Base-by-base conservation (phyloP, 2,329 filamentous ascomycete genomes). In the Colletotrichum filicis region DNA sequence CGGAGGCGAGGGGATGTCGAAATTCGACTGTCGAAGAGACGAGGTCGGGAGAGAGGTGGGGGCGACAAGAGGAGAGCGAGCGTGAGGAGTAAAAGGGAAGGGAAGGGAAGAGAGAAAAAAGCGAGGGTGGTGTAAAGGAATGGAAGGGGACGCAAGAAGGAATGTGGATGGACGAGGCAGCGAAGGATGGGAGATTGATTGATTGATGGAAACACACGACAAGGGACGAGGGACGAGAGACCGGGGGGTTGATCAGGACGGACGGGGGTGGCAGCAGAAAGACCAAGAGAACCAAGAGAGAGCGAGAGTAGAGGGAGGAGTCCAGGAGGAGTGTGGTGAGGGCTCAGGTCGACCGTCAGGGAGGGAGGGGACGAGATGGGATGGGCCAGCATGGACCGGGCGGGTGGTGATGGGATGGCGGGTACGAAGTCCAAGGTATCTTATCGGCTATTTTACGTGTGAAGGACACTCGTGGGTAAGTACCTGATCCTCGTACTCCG, bases 151-250 rank as follows among this genome's bases (percentile, higher is more conserved):
- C n/a, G 52, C 67, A 70, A 65, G 69, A 75, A 75, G 66, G 74
- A 75, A 75, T 75, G 74, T 74, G 71, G 68, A 74, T 74, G 67
- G 61, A 63, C 56, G 70, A 72, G 30, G 71, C 68, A 72, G 71
- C 63, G 62, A 74, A 74, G 71, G 68, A 74, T 67, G 71, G 62
- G 68, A 75, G 69, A 72, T 75, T 75, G 74, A 75, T 75, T 74
- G 71, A 75, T 71, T 73, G 71, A 74, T 74, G 74, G 74, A 74
- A 75, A 75, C 74, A 73, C 66, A 75, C 68, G 68, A 72, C 71
- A 72, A 74, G 71, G 68, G 57, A 71, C 49, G 71, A 55, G 53
- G 55, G 55, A 66, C 71, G 37, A 62, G 66, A 55, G 63, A 30
- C 19, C 60, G 46, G 28, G 49, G 46, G 49, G 52, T 64, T 30